A percentile compares a stretch with the other conserved stretches of the same genome.
phyloP scores from a whole-genome alignment of 495 filamentous ascomycete genomes.

The Amphirosellinia nigrospora region DNA sequence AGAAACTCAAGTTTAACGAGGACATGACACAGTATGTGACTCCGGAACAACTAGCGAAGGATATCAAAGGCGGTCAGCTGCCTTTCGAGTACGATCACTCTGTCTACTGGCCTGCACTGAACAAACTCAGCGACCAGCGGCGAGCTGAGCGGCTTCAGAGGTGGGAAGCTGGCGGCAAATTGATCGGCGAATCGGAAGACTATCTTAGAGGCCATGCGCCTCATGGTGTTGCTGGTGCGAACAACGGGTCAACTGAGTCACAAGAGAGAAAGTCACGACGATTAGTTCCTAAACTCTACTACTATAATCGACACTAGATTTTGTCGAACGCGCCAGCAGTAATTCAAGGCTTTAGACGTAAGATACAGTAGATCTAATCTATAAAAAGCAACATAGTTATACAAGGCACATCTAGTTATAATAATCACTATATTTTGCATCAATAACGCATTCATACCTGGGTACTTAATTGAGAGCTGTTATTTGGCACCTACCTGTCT shows the following conservation, averaged over 20 bases:
- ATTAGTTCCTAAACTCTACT: background rate
- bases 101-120: slow-evolving; percentile 86
- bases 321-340: background rate
- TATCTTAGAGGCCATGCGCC: slow-evolving; percentile 67
- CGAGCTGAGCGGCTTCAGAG: slow-evolving; percentile 63
- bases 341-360: background rate
- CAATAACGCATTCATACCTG: background rate
- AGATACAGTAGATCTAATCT: background rate
- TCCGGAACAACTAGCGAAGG: slow-evolving; percentile 74
- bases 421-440: background rate
- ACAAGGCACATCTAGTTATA: background rate
- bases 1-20: slow-evolving; percentile 96
- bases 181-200: slow-evolving; percentile 81
- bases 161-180: slow-evolving; percentile 80
- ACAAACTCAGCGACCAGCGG: slow-evolving; percentile 66
- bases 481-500: too few species aligned
- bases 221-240: slow-evolving; percentile 30
- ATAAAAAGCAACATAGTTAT: background rate
- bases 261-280: background rate
- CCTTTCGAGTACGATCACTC: slow-evolving; percentile 89
- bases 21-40: slow-evolving; percentile 81
- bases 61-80: slow-evolving; percentile 64
- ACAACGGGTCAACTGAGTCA: slow-evolving; percentile 23
- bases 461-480: background rate
- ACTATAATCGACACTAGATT: background rate